phyloP scores from a whole-genome alignment of 202 grass and related monocot species.

The Bolboschoenoplectus hybrid region DNA sequence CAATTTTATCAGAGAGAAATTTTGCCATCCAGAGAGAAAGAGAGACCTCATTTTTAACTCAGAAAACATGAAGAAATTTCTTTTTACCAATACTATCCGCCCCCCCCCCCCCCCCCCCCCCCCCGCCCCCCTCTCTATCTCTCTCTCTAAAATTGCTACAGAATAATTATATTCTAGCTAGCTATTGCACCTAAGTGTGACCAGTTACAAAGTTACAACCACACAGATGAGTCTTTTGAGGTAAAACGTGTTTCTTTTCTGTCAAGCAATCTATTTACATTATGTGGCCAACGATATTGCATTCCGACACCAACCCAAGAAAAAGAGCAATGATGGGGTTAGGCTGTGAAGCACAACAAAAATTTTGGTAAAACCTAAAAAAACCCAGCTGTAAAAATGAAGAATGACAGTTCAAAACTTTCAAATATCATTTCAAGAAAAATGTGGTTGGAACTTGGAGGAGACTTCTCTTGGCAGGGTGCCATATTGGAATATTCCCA shows the following conservation, averaged over 20 bases:
- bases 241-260: background rate
- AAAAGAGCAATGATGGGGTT: background rate
- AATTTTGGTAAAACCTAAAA: background rate
- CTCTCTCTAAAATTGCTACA: conserved; percentile 1
- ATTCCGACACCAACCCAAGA: conserved; percentile 13
- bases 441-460: background rate
- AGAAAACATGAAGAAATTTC: background rate
- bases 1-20: background rate
- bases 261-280: conserved; percentile 24
- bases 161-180: background rate
- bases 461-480: background rate
- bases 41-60: background rate
- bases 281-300: background rate
- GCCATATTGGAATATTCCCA: conserved; percentile 5
- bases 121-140: background rate
- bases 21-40: background rate
- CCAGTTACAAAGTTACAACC: background rate
- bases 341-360: conserved; percentile 3
- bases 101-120: too few species aligned
- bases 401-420: background rate
- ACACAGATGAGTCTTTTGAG: background rate
- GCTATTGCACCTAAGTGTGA: background rate
- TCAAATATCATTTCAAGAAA: background rate
- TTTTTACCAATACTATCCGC: background rate
- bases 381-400: conserved; percentile 5